Base-by-base conservation (phyloP, 768 basidiomycete genomes). In the Russula virescens region DNA sequence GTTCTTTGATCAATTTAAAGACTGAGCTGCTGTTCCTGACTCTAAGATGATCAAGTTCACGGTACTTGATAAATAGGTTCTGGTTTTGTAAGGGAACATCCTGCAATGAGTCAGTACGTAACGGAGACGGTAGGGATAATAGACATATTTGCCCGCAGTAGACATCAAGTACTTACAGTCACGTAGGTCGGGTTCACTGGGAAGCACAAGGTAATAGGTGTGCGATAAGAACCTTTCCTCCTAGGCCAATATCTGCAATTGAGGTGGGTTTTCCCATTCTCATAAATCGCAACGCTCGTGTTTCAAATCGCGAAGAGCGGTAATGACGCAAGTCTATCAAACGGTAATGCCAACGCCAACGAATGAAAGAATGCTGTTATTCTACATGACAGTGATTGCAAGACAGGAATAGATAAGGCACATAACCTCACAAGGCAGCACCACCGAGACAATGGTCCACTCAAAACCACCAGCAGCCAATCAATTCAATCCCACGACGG, bases 401-500 rank as follows among this genome's bases (percentile, higher is more conserved):
- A 64, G 58, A 60, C 63, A 50, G 40, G 53, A 19, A 42, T 64
- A 64, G 63, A 65, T 62, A 60, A 26, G 60, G 52, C 58, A 66
- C 55, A 60, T 57, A 42, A 52, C 62, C 58, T 60, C 55, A 31
- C 43, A 21, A 48, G 25, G 58, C n/a, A 42, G 48, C 53, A 54
- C 51, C 46, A 56, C 31, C 31, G 31, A 31, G 40, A 66, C 54
- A 25, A 50, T 26, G 50, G 46, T 21, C 18, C 25, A 49, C 19
- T 28, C 42, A 40, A 35, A 25, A 53, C 31, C 13, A 16, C 35
- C 25, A 18, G 45, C 11, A 28, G 16, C 31, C 19, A 28, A 13
- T 25, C 26, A 14, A 47, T 31, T 68, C 55, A 81, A 65, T 81
- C 80, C 80, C 80, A 81, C 6, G 80, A 82, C n/a, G 80, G 80